Evolutionary conservation across 352 stramenopile species (phyloP).

Genomic region (Phytophthora fragariae): DNA sequence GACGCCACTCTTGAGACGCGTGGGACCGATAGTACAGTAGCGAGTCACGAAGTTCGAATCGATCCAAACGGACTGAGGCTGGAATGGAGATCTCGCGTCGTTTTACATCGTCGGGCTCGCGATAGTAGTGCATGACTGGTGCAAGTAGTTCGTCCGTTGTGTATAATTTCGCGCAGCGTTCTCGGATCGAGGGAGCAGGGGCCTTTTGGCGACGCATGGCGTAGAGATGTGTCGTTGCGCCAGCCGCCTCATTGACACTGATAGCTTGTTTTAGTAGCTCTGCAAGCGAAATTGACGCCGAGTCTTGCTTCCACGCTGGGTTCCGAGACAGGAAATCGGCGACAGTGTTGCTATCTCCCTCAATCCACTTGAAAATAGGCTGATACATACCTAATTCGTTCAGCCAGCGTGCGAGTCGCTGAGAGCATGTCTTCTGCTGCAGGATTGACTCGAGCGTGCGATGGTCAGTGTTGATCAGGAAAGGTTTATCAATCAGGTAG

Average conservation of each 20-base stretch:
- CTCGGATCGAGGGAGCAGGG: neutral
- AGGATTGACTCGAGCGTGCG: too few species aligned
- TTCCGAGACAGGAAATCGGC: slow-evolving; percentile 3
- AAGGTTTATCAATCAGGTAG: too few species aligned
- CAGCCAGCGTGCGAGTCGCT: too few species aligned
- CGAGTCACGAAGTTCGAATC: neutral
- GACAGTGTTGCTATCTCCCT: neutral
- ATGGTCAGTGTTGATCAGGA: too few species aligned
- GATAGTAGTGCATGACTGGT: neutral
- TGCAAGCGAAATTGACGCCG: neutral
- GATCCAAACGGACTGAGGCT: slow-evolving; percentile 1
- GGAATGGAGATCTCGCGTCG: neutral
- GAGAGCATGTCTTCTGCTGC: too few species aligned
- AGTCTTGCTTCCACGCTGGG: slow-evolving; percentile 2
- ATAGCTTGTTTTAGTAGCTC: slow-evolving; percentile 1
- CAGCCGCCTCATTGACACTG: neutral
- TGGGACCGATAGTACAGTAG: slow-evolving; percentile 2
- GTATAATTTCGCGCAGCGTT: neutral
- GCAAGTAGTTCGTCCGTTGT: neutral
- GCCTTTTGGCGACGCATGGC: neutral
- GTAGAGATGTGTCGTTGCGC: neutral
- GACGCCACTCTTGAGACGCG: neutral
- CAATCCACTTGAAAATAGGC: slow-evolving; percentile 12
- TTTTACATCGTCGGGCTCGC: too few species aligned
- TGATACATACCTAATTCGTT: neutral